Evolutionary conservation across 1,284 basidiomycete genomes (phyloP), one percentile per base, ranked within the genome.

Genomic region (Phaffia rhodozyma): DNA sequence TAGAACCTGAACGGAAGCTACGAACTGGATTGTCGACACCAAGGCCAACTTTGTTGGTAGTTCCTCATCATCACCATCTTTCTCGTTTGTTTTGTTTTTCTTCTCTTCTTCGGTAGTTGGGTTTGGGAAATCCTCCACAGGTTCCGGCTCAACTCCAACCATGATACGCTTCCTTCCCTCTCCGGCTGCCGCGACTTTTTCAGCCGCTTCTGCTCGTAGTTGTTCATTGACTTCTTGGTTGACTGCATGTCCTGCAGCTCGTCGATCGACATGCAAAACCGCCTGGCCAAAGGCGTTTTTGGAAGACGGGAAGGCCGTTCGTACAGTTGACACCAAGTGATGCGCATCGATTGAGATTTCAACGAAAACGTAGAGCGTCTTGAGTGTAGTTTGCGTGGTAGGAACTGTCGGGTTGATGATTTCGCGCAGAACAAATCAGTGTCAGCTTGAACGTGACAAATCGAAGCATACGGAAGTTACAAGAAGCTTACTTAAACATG

Each of bases 331-430:
- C 1, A 81, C 79, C 25, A 98, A 81, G 75, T 97, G 93, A 2
- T 78, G 72, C 1, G 86, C 84, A 74, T 99, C 94, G 70, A 99
- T 91, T 6, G 83, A 82, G 69, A 99, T 98, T 76, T 99, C 96
- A 47, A 99, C 96, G 73, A 99, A 99, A 63, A 99, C 82, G 72
- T 99, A 99, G 11, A 99, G 83, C 0, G 94, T 97, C 73, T 92
- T 94, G 74, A 98, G 89, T 4, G 83, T 84, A 0, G 93, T 98
- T 69, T 80, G 79, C 68, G 89, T 86, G 70, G 97, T 91, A 0
- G 96, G 96, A 0, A 99, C 93, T 94, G 69, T 18, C 6, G 30
- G 38, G 47, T 50, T 50, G 43, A 50, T n/a, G 62, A 50, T 57
- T 25, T 48, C 16, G 18, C 43, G 64, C 18, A 57, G 20, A 11